Base-by-base conservation (phyloP, 768 basidiomycete genomes). In the Punctularia strigosozonata region DNA sequence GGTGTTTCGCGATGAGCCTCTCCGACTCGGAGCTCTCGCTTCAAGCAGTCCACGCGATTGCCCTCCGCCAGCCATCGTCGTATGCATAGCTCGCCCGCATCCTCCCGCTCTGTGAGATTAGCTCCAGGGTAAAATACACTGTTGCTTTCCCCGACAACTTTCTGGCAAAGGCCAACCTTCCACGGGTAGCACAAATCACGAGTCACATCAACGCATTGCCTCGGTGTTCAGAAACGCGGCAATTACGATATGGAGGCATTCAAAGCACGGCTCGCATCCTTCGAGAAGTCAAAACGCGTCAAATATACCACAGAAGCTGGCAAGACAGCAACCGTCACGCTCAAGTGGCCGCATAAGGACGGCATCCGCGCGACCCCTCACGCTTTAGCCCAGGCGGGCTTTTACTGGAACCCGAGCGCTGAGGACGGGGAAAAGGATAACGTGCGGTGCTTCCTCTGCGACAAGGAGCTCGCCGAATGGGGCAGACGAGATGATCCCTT, bases 311-410 rank as follows among this genome's bases (percentile, higher is more conserved):
- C 49, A 6, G 49, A 52, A 40, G 78, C 71, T 53, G 51, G 62
- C 6, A 67, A 68, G 25, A 62, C 75, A 2, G 62, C 61, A 1
- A 47, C 59, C 1, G 59, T 61, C 28, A 47, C 74, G n/a, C 40
- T 64, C 35, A 82, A 75, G 59, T 97, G 89, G 87, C 81, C 89
- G 0, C 85, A 92, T 47, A 71, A 82, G 0, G 31, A 57, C 0
- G 49, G 62, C 14, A 85, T 75, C 55, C 59, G 62, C 37, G 80
- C 91, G 33, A 90, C 74, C 37, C 79, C 91, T 1, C 59, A 69
- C 38, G 66, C 72, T 3, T 74, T 98, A 13, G 82, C 92, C 2
- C 77, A 82, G 46, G 92, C 92, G 2, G 92, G 92, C 6, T 97
- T 94, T 62, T 92, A 75, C 66, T 91, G 70, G 59, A 67, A 67